Conservation (phyloP, 2,329 filamentous ascomycete species). For the Diaporthe sp. region DNA sequence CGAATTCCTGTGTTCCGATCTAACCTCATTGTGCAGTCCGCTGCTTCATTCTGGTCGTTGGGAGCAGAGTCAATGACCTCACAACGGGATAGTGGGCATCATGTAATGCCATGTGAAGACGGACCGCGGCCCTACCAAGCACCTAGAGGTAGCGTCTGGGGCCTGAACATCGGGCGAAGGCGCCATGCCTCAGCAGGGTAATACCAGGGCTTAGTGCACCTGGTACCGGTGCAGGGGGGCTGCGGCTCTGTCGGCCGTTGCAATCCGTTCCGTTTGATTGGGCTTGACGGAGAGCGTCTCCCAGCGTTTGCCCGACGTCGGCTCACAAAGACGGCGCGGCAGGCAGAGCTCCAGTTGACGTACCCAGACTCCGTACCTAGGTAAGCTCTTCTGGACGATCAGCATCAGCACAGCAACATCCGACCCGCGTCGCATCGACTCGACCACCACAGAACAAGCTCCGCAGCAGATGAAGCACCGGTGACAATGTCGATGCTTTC, state of each 20-base stretch:
- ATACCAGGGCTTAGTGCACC: neutral
- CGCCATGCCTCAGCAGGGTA: neutral
- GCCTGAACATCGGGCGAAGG: neutral
- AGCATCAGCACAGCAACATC: constrained; percentile 23
- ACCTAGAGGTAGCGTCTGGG: constrained; percentile 6
- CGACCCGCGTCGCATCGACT: constrained; percentile 22
- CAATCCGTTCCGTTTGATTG: constrained; percentile 33
- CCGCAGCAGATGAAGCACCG: constrained; percentile 40
- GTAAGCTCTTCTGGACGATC: constrained; percentile 15
- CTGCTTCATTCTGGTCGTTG: neutral
- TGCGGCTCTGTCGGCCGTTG: constrained; percentile 26
- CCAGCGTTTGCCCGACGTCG: constrained; percentile 25
- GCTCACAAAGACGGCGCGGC: neutral
- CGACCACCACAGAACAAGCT: neutral
- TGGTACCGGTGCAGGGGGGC: neutral
- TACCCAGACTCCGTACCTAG: neutral
- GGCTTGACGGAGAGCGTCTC: constrained; percentile 5
- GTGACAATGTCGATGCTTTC: constrained; percentile 42
- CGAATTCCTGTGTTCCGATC: neutral
- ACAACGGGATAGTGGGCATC: constrained; percentile 1
- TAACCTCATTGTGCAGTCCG: neutral
- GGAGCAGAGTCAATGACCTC: constrained; percentile 38
- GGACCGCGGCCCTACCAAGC: neutral
- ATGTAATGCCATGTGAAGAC: constrained; percentile 20
- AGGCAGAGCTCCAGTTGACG: constrained; percentile 30